These are phyloP conservation scores for Colletotrichum sp. DNA, from an alignment of 2,329 filamentous ascomycete species.

Conservation along the genomic window DNA sequence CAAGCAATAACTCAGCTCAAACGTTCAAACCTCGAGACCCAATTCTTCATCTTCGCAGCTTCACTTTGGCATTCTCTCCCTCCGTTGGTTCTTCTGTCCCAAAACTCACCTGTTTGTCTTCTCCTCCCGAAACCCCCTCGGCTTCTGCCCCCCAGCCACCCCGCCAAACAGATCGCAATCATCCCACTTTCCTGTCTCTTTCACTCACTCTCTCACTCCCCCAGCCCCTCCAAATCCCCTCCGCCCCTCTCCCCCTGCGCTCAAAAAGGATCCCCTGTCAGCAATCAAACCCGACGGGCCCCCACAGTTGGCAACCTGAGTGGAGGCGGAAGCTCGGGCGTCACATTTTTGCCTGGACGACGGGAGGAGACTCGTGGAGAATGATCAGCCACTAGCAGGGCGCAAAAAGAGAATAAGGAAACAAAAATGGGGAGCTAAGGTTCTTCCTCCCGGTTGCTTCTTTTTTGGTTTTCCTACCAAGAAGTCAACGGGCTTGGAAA, in stretches of 20 bases:
- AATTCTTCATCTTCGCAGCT: neutral
- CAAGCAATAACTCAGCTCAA: neutral
- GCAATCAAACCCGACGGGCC: neutral
- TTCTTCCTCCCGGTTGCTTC: neutral
- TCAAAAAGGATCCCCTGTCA: neutral
- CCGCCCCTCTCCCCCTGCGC: neutral
- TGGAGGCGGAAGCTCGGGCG: conserved; percentile 2
- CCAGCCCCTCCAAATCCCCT: neutral
- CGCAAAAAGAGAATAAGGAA: neutral
- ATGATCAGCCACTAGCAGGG: conserved; percentile 18
- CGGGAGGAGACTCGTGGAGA: conserved; percentile 12
- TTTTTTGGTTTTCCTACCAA: neutral
- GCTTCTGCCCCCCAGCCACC: neutral
- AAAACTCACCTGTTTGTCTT: neutral
- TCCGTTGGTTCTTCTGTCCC: neutral
- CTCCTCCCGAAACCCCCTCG: neutral
- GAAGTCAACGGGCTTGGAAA: neutral
- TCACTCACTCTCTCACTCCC: neutral
- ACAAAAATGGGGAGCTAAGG: neutral
- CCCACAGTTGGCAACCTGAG: neutral
- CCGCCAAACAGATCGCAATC: neutral
- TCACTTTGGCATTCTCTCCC: neutral
- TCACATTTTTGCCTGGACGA: conserved; percentile 15
- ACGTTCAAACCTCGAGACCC: neutral
- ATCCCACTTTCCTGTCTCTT: neutral